Evolutionary conservation across 306 rosid genomes (phyloP).

Genomic region (Dryas alaskensis): DNA sequence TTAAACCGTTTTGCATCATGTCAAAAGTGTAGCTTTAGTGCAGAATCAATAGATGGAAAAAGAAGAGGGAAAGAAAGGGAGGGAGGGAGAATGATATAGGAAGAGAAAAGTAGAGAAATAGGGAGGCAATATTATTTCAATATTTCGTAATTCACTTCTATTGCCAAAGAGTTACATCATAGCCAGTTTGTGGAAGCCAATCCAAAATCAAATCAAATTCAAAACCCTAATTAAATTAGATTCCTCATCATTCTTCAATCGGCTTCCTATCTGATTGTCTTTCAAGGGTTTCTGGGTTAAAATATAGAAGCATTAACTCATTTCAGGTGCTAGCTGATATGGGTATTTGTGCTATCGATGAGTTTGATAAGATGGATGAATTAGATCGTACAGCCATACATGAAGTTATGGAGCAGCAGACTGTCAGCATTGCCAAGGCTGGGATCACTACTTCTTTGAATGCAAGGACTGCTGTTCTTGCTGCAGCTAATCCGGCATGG

Average conservation of each 20-base stretch:
- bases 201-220: not conserved
- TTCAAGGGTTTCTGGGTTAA: constrained; percentile 21
- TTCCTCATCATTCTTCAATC: not conserved
- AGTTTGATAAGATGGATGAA: constrained; percentile 99
- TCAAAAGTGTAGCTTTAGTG: constrained; percentile 3
- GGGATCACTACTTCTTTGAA: constrained; percentile 96
- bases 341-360: constrained; percentile 99
- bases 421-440: constrained; percentile 99
- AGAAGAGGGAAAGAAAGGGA: not conserved
- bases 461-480: constrained; percentile 98
- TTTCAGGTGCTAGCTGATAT: constrained; percentile 93
- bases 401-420: constrained; percentile 99
- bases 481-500: constrained; percentile 99
- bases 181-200: not conserved
- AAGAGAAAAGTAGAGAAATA: not conserved
- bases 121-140: not conserved
- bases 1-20: constrained; percentile 1
- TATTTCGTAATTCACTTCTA: not conserved
- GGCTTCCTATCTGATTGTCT: constrained; percentile 3
- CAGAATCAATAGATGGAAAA: not conserved
- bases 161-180: not conserved
- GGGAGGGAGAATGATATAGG: not conserved
- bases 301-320: constrained; percentile 21
- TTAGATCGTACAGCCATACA: constrained; percentile 96
- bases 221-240: not conserved